Evolutionary conservation across 164 flowering plant genomes (phyloP).

Genomic region (Tetracentron sinense): DNA sequence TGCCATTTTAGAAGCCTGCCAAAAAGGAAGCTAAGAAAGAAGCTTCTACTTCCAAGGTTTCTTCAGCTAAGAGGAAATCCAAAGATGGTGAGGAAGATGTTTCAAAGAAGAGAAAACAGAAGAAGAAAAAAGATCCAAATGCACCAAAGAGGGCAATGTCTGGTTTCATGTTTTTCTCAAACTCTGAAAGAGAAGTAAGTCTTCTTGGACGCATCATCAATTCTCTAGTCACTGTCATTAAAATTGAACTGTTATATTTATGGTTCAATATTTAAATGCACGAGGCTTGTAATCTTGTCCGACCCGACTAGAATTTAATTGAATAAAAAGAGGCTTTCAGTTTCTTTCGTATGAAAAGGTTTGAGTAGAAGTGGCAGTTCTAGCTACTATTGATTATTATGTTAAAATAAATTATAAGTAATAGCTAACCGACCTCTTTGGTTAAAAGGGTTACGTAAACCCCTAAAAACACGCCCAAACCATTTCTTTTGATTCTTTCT

Average conservation of each 20-base stretch:
- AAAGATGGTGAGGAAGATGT: conserved; percentile 76
- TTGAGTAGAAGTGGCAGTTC: too few species aligned
- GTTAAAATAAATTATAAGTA: too few species aligned
- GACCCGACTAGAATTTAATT: not conserved
- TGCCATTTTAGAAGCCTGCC: conserved; percentile 49
- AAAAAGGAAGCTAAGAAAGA: conserved; percentile 75
- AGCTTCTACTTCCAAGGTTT: conserved; percentile 45
- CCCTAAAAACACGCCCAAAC: too few species aligned
- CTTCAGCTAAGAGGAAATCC: conserved; percentile 56
- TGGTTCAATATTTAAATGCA: too few species aligned
- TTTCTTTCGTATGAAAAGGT: too few species aligned
- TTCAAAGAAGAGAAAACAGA: conserved; percentile 73
- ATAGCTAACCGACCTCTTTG: too few species aligned
- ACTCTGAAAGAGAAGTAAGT: conserved; percentile 80
- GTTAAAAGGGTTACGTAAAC: too few species aligned
- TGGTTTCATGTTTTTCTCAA: conserved; percentile 81
- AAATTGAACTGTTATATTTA: too few species aligned
- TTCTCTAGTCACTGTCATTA: too few species aligned
- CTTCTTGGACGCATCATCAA: not conserved
- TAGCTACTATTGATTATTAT: too few species aligned
- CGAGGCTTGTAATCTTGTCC: not conserved
- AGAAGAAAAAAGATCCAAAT: conserved; percentile 97
- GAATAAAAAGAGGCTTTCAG: too few species aligned
- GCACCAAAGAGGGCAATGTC: conserved; percentile 91
- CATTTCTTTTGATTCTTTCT: too few species aligned